Evolutionary conservation across 2,329 filamentous ascomycete genomes (phyloP).

Genomic region (Macrophomina phaseolina): DNA sequence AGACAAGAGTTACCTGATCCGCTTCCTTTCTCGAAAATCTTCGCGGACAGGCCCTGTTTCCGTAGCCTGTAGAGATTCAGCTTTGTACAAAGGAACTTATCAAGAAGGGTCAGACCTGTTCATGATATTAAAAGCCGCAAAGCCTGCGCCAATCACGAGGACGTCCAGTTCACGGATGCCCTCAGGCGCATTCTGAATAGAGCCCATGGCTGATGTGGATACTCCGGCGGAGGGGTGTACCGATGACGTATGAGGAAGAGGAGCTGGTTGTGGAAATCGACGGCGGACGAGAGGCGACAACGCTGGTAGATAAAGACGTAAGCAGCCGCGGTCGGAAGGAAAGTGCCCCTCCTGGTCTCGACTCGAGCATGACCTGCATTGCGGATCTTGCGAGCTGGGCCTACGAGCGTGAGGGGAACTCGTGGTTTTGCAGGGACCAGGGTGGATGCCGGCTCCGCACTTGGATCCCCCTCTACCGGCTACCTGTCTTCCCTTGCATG

Average conservation of each 20-base stretch:
- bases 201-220: background rate
- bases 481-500: background rate
- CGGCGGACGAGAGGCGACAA: background rate
- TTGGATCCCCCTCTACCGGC: background rate
- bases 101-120: background rate
- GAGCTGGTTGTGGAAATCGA: background rate
- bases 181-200: background rate
- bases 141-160: slow-evolving; percentile 38
- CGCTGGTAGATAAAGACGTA: background rate
- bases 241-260: background rate
- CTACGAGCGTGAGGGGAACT: too few species aligned
- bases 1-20: slow-evolving; percentile 25
- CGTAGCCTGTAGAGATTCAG: slow-evolving; percentile 30
- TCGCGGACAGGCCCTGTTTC: slow-evolving; percentile 32
- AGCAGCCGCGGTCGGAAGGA: background rate
- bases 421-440: background rate
- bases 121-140: slow-evolving; percentile 35
- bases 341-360: background rate
- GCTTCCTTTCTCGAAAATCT: slow-evolving; percentile 34
- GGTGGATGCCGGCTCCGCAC: background rate
- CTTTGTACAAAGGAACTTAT: background rate
- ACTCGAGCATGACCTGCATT: background rate
- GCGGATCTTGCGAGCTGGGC: too few species aligned
- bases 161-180: slow-evolving; percentile 29
- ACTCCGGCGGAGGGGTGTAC: background rate